Evolutionary conservation across 2,329 filamentous ascomycete genomes (phyloP).

Genomic region (Paraphoma sp.): DNA sequence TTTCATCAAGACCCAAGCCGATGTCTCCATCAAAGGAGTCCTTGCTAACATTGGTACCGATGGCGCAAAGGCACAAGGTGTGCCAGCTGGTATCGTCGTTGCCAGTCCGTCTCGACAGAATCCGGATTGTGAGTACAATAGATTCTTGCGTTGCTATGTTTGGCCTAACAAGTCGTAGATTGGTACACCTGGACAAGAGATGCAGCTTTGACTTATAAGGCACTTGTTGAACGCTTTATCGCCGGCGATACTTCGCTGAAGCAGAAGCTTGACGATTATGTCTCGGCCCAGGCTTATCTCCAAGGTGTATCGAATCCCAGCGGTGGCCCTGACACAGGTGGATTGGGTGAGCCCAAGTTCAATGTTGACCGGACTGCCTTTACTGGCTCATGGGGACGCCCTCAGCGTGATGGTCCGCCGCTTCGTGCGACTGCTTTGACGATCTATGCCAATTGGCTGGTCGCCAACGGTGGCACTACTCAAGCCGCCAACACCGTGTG

Average conservation of each 20-base stretch:
- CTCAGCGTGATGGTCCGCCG: slow-evolving; percentile 80
- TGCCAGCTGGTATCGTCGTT: slow-evolving; percentile 59
- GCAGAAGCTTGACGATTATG: slow-evolving; percentile 69
- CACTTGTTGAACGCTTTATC: slow-evolving; percentile 70
- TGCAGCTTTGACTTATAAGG: slow-evolving; percentile 73
- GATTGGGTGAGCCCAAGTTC: slow-evolving; percentile 77
- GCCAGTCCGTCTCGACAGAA: slow-evolving; percentile 62
- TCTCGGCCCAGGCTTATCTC: slow-evolving; percentile 69
- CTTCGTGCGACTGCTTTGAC: slow-evolving; percentile 77
- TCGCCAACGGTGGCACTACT: slow-evolving; percentile 64
- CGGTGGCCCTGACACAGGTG: slow-evolving; percentile 58
- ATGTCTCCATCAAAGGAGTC: slow-evolving; percentile 58
- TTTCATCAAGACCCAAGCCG: slow-evolving; percentile 54
- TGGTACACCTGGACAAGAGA: slow-evolving; percentile 83
- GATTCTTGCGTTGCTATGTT: background rate
- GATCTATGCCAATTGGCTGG: slow-evolving; percentile 74
- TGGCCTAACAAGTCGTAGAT: slow-evolving; percentile 55
- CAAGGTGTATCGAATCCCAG: slow-evolving; percentile 75
- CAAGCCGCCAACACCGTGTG: slow-evolving; percentile 61
- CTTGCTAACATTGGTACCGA: slow-evolving; percentile 63
- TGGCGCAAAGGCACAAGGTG: slow-evolving; percentile 57
- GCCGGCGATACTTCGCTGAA: slow-evolving; percentile 66
- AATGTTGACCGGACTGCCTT: slow-evolving; percentile 69
- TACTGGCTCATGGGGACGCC: slow-evolving; percentile 75
- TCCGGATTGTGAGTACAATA: slow-evolving; percentile 57